Conservation (phyloP, 2,329 filamentous ascomycete genomes). For the Fusarium scirpi region DNA sequence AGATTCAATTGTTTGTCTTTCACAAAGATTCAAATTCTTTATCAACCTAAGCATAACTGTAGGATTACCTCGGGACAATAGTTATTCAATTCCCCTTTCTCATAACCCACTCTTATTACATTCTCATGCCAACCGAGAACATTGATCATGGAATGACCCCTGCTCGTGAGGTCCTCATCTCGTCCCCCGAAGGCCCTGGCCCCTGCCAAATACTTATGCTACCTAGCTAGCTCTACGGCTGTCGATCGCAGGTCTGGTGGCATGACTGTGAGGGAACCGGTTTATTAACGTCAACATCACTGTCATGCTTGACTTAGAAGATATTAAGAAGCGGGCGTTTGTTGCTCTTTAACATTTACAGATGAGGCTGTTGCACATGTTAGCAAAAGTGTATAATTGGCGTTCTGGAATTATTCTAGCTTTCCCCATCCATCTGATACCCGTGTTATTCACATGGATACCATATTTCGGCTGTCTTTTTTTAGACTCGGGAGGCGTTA, state of each 20-base stretch:
- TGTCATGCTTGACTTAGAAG: background rate
- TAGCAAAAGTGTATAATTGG: background rate
- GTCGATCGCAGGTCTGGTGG: constrained; percentile 18
- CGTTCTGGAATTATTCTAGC: constrained; percentile 27
- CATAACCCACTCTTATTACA: constrained; percentile 37
- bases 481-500: constrained; percentile 8
- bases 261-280: constrained; percentile 12
- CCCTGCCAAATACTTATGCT: constrained; percentile 10
- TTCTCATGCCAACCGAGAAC: constrained; percentile 38
- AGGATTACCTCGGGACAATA: background rate
- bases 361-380: background rate
- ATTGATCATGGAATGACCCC: constrained; percentile 22
- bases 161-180: constrained; percentile 24
- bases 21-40: background rate
- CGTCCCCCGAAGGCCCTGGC: constrained; percentile 18
- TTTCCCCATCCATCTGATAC: constrained; percentile 20
- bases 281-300: background rate
- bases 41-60: background rate
- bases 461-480: constrained; percentile 9
- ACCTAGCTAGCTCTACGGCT: background rate
- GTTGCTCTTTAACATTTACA: background rate
- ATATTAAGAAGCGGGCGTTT: background rate
- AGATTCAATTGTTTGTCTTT: constrained; percentile 8
- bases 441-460: constrained; percentile 21
- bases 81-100: constrained; percentile 17